These are phyloP conservation scores for Kodamaea suecica DNA, from an alignment of 1,139 yeast genomes.

Conservation along the genomic window DNA sequence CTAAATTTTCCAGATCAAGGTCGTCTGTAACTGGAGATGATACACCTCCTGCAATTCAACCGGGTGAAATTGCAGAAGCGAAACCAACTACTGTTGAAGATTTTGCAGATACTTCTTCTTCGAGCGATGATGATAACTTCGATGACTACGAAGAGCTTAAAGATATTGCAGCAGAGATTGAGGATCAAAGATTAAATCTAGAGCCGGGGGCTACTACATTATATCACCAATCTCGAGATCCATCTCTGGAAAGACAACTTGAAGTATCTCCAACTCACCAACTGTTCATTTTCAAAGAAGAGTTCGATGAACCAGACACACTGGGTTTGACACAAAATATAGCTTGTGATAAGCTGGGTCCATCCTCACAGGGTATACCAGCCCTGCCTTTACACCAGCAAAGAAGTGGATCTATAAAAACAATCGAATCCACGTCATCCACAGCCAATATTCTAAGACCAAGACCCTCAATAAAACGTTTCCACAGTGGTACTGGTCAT, in stretches of 20 bases:
- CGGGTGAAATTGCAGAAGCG: constrained; percentile 5
- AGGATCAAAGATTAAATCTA: neutral
- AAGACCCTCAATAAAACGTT: constrained; percentile 3
- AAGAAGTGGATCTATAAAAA: constrained; percentile 6
- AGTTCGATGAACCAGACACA: constrained; percentile 26
- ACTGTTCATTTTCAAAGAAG: constrained; percentile 29
- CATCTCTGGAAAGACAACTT: neutral
- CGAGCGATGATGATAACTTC: constrained; percentile 14
- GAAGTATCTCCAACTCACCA: constrained; percentile 5
- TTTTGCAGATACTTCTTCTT: constrained; percentile 42
- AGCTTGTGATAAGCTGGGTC: neutral
- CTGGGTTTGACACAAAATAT: neutral
- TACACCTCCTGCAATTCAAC: constrained; percentile 17
- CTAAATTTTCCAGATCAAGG: constrained; percentile 22
- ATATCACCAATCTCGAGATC: neutral
- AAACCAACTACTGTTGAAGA: constrained; percentile 31
- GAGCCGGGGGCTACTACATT: neutral
- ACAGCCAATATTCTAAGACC: constrained; percentile 9
- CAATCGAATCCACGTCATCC: constrained; percentile 9
- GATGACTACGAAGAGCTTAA: constrained; percentile 3
- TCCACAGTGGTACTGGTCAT: constrained; percentile 2
- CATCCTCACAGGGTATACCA: neutral
- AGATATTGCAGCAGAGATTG: constrained; percentile 1
- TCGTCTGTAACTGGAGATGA: constrained; percentile 17
- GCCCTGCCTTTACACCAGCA: constrained; percentile 2